A percentile compares a stretch with the other conserved stretches of the same genome.
Conservation (phyloP, 805 yeast species). For the Maudiozyma bulderi region DNA sequence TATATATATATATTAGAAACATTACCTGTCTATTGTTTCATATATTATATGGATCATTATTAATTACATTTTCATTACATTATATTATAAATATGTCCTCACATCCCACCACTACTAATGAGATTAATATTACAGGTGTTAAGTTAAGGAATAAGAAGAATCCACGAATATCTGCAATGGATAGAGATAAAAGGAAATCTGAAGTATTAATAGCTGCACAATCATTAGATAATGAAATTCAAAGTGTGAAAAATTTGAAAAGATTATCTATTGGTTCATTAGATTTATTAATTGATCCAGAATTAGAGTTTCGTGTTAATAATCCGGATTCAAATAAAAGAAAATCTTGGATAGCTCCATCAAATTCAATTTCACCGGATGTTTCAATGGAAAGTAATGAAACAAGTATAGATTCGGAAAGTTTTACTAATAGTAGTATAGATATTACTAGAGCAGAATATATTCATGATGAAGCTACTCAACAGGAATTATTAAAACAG, state of each 20-base stretch:
- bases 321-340: conserved; percentile 5
- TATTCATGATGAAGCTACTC: conserved; percentile 10
- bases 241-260: conserved; percentile 64
- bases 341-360: conserved; percentile 10
- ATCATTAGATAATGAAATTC: conserved; percentile 66
- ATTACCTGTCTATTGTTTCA: too few relatives aligned
- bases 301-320: conserved; percentile 42
- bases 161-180: background rate
- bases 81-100: too few relatives aligned
- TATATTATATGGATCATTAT: too few relatives aligned
- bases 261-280: conserved; percentile 59
- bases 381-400: background rate
- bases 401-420: conserved; percentile 12
- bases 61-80: too few relatives aligned
- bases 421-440: conserved; percentile 10
- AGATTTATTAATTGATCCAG: conserved; percentile 54
- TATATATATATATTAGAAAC: too few relatives aligned
- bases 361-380: background rate
- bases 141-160: too few relatives aligned
- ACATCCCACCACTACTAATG: too few relatives aligned
- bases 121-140: too few relatives aligned
- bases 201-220: conserved; percentile 55
- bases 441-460: conserved; percentile 24
- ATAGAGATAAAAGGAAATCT: conserved; percentile 31
- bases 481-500: background rate